These are phyloP conservation scores for Leavenworthia alabamica DNA, from an alignment of 345 rosid species.

Conservation along the genomic window DNA sequence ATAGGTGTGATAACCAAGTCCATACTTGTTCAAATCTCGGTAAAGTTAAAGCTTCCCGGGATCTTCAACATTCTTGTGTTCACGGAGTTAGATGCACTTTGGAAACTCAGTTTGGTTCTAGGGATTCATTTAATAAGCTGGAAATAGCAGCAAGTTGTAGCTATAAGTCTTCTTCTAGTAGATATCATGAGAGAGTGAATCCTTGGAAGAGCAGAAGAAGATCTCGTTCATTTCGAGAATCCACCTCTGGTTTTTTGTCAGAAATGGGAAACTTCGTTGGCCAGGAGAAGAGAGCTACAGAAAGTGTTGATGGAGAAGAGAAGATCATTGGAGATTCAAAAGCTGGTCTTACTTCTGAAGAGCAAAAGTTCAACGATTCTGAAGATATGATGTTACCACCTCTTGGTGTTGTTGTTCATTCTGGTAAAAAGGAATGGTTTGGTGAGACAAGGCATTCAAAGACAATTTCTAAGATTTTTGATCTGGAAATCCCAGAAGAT, in stretches of 20 bases:
- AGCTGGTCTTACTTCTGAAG: constrained; percentile 25
- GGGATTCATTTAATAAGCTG: constrained; percentile 34
- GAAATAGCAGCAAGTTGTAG: constrained; percentile 30
- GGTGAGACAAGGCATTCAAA: constrained; percentile 26
- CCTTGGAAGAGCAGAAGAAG: constrained; percentile 25
- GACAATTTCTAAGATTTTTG: constrained; percentile 32
- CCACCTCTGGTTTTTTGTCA: constrained; percentile 21
- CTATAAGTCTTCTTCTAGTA: constrained; percentile 29
- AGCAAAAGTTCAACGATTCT: constrained; percentile 25
- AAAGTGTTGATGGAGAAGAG: constrained; percentile 20
- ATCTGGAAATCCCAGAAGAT: constrained; percentile 38
- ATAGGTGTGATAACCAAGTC: constrained; percentile 15
- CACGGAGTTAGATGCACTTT: constrained; percentile 31
- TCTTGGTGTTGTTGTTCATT: constrained; percentile 25
- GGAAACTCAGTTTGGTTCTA: constrained; percentile 41
- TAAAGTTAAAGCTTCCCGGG: constrained; percentile 34
- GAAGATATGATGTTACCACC: constrained; percentile 25
- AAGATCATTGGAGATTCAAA: constrained; percentile 32
- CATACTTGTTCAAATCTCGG: constrained; percentile 24
- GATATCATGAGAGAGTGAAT: not conserved
- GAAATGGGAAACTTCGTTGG: constrained; percentile 27
- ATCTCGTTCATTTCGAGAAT: constrained; percentile 17
- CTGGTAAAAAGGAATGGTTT: constrained; percentile 30
- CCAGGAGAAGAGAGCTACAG: constrained; percentile 22
- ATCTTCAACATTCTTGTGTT: constrained; percentile 35